Conservation (phyloP, 805 yeast genomes). For the Isabelozyma gotoi region DNA sequence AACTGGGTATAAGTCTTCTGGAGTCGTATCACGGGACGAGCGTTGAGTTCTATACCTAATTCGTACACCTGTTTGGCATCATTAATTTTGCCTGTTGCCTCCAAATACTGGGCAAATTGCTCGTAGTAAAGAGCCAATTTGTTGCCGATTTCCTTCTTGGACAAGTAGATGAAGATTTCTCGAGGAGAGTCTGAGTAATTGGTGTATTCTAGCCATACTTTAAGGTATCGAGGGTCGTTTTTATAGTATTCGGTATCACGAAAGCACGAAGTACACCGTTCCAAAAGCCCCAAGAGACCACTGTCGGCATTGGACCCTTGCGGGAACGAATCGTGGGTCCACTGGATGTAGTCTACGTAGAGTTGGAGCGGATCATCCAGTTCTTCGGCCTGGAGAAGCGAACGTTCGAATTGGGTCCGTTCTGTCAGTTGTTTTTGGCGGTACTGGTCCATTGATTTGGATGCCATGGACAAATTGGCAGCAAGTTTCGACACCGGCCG, state of each 20-base stretch:
- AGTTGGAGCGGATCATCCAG: conserved; percentile 83
- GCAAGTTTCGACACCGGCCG: conserved; percentile 62
- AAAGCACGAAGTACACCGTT: conserved; percentile 69
- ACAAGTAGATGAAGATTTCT: conserved; percentile 69
- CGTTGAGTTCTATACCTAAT: conserved; percentile 56
- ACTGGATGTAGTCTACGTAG: conserved; percentile 69
- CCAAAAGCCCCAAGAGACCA: conserved; percentile 64
- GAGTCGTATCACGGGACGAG: conserved; percentile 58
- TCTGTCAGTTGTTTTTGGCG: conserved; percentile 29
- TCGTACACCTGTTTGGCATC: conserved; percentile 63
- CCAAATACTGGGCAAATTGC: conserved; percentile 67
- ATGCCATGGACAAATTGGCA: conserved; percentile 31
- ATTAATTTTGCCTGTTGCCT: conserved; percentile 40
- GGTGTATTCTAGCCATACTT: conserved; percentile 79
- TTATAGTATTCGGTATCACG: conserved; percentile 65
- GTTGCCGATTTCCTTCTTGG: conserved; percentile 68
- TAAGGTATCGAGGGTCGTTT: conserved; percentile 79
- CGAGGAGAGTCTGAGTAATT: conserved; percentile 66
- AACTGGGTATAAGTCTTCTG: conserved; percentile 43
- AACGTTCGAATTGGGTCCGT: conserved; percentile 48
- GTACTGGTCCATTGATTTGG: conserved; percentile 15
- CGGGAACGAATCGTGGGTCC: conserved; percentile 66
- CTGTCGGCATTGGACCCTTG: conserved; percentile 62
- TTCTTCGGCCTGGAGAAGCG: conserved; percentile 52
- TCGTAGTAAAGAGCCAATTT: conserved; percentile 73